Evolutionary conservation across 176 grass and related monocot species (phyloP), one percentile per base, ranked within the genome.

Genomic region (Oryza coarctata): DNA sequence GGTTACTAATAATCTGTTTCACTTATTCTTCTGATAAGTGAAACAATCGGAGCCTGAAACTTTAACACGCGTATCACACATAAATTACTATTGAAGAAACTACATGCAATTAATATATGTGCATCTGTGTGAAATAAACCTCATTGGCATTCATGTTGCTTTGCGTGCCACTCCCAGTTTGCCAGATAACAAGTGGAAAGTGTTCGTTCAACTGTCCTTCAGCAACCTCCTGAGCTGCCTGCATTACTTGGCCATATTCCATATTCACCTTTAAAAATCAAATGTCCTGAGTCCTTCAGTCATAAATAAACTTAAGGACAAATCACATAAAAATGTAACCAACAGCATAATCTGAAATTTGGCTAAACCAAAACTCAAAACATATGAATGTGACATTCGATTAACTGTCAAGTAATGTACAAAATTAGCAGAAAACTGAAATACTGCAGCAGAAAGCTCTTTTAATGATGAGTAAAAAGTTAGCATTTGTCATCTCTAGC

Each of bases 131-230:
- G n/a, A 71, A 39, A 84, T 28, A 70, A 76, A 97, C 96, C 96
- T 95, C 96, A 70, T 98, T 98, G 41, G 96, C 93, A 69, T 95
- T 98, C 96, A 98, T 95, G 89, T 98, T 95, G 91, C 96, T 98
- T 83, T 95, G 96, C 22, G 96, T 98, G 33, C 96, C 96, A 49
- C 96, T 98, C 36, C 96, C 96, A 80, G 96, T 99, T 87, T 99
- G 96, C 96, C 93, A 99, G 69, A 99, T 95, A 72, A 99, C 96
- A 73, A 99, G 96, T 12, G 91, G 96, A 74, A 99, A 99, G 71
- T 99, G 93, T 65, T 99, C 93, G 44, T 93, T 85, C 64, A 95
- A 85, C 83, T 95, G 86, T 65, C 96, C 96, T 30, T 95, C 93
- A 26, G 96, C 80, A 11, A 95, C 96, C 85, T 98, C 93, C 75